These are phyloP conservation scores for Dendrobium chrysotoxum DNA, from an alignment of 106 monocot species.

Conservation along the genomic window DNA sequence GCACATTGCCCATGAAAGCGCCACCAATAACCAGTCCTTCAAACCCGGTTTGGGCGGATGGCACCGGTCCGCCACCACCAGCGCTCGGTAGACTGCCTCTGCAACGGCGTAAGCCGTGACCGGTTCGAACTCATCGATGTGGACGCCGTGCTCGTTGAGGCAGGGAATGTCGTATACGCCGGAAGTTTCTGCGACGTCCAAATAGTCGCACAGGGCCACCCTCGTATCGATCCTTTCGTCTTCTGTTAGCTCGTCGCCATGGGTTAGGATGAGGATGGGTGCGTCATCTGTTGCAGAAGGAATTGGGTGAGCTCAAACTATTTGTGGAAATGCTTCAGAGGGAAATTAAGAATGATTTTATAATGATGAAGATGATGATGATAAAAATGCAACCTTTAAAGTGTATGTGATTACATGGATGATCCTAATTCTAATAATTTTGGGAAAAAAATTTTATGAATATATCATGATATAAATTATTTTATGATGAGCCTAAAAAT, in stretches of 20 bases:
- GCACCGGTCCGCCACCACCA: conserved; percentile 38
- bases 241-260: conserved; percentile 40
- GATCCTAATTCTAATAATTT: no score
- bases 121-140: conserved; percentile 34
- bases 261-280: conserved; percentile 40
- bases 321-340: conserved; percentile 9
- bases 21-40: conserved; percentile 19
- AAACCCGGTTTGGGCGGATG: conserved; percentile 28
- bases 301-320: background rate
- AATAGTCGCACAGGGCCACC: conserved; percentile 19
- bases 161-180: conserved; percentile 35
- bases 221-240: conserved; percentile 30
- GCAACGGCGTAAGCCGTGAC: conserved; percentile 31
- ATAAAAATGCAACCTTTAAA: no score
- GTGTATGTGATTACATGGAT: no score
- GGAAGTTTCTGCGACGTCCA: conserved; percentile 20
- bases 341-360: no score
- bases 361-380: no score
- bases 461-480: no score
- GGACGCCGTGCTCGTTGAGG: conserved; percentile 17
- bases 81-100: conserved; percentile 30
- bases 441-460: no score
- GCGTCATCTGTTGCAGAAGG: conserved; percentile 23
- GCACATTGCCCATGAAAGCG: conserved; percentile 20
- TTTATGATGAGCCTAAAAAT: no score